Percentiles rank a stretch among this genome's conserved stretches.
Conservation (phyloP, 2,329 filamentous ascomycete genomes). For the Decorospora gaudefroyi region DNA sequence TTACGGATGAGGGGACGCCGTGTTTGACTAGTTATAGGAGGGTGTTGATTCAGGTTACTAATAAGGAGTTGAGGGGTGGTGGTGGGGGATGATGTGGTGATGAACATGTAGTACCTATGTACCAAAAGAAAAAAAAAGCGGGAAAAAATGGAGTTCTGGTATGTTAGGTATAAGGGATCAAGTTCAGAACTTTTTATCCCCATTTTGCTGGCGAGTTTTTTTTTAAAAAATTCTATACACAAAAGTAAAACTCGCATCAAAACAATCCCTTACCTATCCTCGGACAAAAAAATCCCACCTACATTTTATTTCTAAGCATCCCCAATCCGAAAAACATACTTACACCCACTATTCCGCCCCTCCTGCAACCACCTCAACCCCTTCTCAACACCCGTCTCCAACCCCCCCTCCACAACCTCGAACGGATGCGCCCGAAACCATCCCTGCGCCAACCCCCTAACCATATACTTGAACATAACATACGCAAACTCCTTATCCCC, state of each 20-base stretch:
- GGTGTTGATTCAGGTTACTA: slow-evolving; percentile 47
- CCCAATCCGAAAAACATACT: slow-evolving; percentile 64
- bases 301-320: slow-evolving; percentile 39
- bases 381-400: slow-evolving; percentile 59
- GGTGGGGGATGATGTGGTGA: slow-evolving; percentile 1
- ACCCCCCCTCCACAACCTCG: slow-evolving; percentile 59
- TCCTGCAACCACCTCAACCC: slow-evolving; percentile 61
- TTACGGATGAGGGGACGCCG: slow-evolving; percentile 52
- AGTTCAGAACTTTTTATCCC: too few relatives aligned
- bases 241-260: too few relatives aligned
- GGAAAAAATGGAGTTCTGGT: too few relatives aligned
- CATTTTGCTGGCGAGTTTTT: too few relatives aligned
- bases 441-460: slow-evolving; percentile 55
- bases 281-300: too few relatives aligned
- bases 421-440: slow-evolving; percentile 57
- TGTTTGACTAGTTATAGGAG: slow-evolving; percentile 56
- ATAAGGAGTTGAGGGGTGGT: slow-evolving; percentile 38
- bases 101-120: too few relatives aligned
- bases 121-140: too few relatives aligned
- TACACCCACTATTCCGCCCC: slow-evolving; percentile 65
- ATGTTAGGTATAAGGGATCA: too few relatives aligned
- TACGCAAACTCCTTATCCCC: slow-evolving; percentile 51
- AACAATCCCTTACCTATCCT: too few relatives aligned
- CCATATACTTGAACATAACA: slow-evolving; percentile 53
- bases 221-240: too few relatives aligned